Conservation (phyloP, 1,139 yeast species). For the Hemisphaericaspora xylofermentans region DNA sequence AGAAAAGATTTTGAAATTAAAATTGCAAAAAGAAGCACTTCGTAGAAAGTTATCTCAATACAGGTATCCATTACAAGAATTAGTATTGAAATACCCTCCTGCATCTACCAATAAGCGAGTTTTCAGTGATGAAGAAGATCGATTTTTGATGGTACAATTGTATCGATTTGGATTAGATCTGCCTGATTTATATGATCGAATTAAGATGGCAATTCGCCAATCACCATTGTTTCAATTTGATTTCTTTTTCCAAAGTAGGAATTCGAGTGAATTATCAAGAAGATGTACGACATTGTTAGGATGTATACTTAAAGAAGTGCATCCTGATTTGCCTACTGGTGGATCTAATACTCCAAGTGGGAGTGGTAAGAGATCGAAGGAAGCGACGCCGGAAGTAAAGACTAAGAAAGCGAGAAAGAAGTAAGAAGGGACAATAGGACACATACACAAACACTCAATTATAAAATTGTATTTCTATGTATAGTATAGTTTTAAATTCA, state of each 20-base stretch:
- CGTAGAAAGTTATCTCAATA: constrained; percentile 63
- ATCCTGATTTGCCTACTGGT: constrained; percentile 14
- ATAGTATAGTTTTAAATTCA: no score
- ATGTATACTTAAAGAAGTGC: constrained; percentile 62
- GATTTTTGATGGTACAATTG: constrained; percentile 64
- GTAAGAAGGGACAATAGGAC: neutral
- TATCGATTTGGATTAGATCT: constrained; percentile 66
- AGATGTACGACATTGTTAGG: constrained; percentile 66
- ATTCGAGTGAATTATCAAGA: constrained; percentile 61
- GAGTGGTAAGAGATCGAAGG: constrained; percentile 17
- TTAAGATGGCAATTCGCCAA: constrained; percentile 59
- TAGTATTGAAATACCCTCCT: constrained; percentile 61
- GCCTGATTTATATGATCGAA: constrained; percentile 61
- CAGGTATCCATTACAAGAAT: constrained; percentile 63
- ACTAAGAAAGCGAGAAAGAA: constrained; percentile 14
- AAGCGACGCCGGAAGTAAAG: constrained; percentile 13
- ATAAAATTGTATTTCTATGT: constrained; percentile 3
- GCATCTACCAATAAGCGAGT: constrained; percentile 55
- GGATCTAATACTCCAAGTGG: constrained; percentile 11
- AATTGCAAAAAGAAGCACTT: constrained; percentile 64
- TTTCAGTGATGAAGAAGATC: constrained; percentile 72
- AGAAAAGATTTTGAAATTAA: constrained; percentile 57
- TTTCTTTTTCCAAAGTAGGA: constrained; percentile 69
- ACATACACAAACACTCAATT: no score
- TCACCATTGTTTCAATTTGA: constrained; percentile 68